Conservation (phyloP, 257 asterid species). For the Ophiorrhiza pumila region DNA sequence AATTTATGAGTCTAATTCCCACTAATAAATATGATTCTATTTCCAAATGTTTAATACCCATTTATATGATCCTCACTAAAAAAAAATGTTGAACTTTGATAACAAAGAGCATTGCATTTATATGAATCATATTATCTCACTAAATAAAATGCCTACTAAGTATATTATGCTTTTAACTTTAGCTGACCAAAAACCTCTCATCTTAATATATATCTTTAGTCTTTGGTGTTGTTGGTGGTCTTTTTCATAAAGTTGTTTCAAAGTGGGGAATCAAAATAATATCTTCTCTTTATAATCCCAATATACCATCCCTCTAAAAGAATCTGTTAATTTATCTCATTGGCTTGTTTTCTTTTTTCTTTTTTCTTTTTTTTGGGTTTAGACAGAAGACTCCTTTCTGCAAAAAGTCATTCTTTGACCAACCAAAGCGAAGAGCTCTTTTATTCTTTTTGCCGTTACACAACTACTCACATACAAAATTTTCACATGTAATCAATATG, state of each 20-base stretch:
- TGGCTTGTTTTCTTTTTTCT: not conserved
- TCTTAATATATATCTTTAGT: constrained; percentile 16
- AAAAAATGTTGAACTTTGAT: too few relatives aligned
- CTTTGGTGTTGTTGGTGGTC: constrained; percentile 16
- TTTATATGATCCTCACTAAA: too few relatives aligned
- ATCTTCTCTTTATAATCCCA: not conserved
- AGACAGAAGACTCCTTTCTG: not conserved
- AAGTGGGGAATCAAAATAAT: constrained; percentile 2
- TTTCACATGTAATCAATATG: constrained; percentile 13
- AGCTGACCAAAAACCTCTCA: constrained; percentile 8
- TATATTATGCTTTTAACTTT: constrained; percentile 17
- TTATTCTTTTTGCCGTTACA: constrained; percentile 30
- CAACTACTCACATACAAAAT: constrained; percentile 33
- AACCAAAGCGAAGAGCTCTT: not conserved
- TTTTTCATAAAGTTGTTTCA: constrained; percentile 10
- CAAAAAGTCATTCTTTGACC: constrained; percentile 27
- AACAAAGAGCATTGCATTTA: too few relatives aligned
- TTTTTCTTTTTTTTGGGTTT: not conserved
- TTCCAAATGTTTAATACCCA: too few relatives aligned
- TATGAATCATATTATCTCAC: too few relatives aligned
- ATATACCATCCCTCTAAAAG: not conserved
- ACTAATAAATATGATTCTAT: too few relatives aligned
- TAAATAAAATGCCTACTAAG: constrained; percentile 10
- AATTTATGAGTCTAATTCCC: too few relatives aligned
- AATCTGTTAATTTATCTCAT: not conserved